Evolutionary conservation across 345 rosid genomes (phyloP).

Genomic region (Orychophragmus violaceus): DNA sequence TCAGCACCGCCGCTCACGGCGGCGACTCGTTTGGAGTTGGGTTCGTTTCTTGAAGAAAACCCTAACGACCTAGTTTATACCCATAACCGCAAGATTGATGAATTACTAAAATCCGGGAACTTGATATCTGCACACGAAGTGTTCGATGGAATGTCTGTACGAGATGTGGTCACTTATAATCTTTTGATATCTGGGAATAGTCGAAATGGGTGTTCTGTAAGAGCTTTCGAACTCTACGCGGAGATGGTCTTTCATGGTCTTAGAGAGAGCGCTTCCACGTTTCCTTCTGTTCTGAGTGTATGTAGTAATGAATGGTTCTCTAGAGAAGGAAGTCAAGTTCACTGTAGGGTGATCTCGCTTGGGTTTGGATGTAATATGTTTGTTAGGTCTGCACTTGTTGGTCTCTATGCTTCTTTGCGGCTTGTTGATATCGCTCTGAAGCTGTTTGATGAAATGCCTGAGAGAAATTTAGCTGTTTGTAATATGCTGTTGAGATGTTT

Average conservation of each 20-base stretch:
- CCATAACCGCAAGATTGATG: conserved; percentile 39
- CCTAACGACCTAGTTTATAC: conserved; percentile 32
- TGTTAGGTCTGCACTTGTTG: conserved; percentile 54
- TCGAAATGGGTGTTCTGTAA: conserved; percentile 32
- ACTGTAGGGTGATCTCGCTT: conserved; percentile 55
- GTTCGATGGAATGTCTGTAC: conserved; percentile 51
- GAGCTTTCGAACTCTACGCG: conserved; percentile 40
- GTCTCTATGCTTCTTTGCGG: conserved; percentile 46
- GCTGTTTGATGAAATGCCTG: conserved; percentile 62
- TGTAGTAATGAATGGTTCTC: conserved; percentile 40
- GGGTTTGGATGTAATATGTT: conserved; percentile 54
- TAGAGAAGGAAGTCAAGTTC: conserved; percentile 60
- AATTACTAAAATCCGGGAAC: conserved; percentile 36
- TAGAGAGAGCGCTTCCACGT: conserved; percentile 57
- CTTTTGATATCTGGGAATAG: conserved; percentile 55
- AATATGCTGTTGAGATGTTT: conserved; percentile 50
- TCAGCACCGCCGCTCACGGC: conserved; percentile 14
- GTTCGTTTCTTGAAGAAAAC: conserved; percentile 29
- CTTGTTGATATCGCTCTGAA: conserved; percentile 36
- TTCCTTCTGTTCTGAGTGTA: conserved; percentile 59
- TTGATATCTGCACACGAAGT: conserved; percentile 38
- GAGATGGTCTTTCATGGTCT: conserved; percentile 52
- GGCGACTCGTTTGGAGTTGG: conserved; percentile 13
- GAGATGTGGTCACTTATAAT: conserved; percentile 65
- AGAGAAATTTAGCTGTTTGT: conserved; percentile 51